A percentile compares a stretch with the other conserved stretches of the same genome.
Conservation (phyloP, 768 basidiomycete species). For the Suillus subalutaceus region DNA sequence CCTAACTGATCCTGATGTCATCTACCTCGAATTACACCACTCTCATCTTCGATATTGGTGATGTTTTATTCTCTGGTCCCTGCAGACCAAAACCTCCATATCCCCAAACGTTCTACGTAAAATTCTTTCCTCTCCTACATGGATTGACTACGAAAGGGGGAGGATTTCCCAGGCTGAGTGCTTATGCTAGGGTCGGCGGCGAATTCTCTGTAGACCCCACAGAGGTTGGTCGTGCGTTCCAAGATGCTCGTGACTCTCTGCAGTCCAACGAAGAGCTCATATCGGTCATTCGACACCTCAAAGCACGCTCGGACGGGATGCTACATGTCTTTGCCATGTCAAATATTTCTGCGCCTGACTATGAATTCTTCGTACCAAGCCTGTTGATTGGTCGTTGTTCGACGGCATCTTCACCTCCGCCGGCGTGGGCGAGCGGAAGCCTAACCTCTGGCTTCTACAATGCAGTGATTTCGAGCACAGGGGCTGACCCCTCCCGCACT, state of each 20-base stretch:
- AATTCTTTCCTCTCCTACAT: conserved; percentile 48
- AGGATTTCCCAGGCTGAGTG: conserved; percentile 46
- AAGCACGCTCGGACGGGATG: conserved; percentile 34
- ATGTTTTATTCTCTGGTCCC: conserved; percentile 61
- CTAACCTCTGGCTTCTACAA: conserved; percentile 56
- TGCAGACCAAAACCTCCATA: conserved; percentile 46
- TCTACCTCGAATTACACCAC: conserved; percentile 20
- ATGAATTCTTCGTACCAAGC: conserved; percentile 44
- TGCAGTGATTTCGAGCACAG: conserved; percentile 49
- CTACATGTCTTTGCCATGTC: conserved; percentile 58
- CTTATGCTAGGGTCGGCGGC: conserved; percentile 41
- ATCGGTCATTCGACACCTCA: conserved; percentile 48
- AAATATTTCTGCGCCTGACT: conserved; percentile 60
- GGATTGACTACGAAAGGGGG: conserved; percentile 59
- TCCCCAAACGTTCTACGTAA: conserved; percentile 39
- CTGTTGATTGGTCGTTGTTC: conserved; percentile 52
- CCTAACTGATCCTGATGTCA: conserved; percentile 1
- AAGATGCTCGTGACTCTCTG: conserved; percentile 51
- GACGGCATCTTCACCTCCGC: conserved; percentile 56
- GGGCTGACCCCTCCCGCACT: conserved; percentile 48
- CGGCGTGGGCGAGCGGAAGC: conserved; percentile 55
- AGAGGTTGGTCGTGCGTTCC: conserved; percentile 48
- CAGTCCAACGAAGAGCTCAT: conserved; percentile 48
- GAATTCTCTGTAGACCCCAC: conserved; percentile 42
- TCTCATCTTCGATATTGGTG: conserved; percentile 57